phyloP scores from a whole-genome alignment of 768 basidiomycete genomes.

The Leccinellum rugosiceps region DNA sequence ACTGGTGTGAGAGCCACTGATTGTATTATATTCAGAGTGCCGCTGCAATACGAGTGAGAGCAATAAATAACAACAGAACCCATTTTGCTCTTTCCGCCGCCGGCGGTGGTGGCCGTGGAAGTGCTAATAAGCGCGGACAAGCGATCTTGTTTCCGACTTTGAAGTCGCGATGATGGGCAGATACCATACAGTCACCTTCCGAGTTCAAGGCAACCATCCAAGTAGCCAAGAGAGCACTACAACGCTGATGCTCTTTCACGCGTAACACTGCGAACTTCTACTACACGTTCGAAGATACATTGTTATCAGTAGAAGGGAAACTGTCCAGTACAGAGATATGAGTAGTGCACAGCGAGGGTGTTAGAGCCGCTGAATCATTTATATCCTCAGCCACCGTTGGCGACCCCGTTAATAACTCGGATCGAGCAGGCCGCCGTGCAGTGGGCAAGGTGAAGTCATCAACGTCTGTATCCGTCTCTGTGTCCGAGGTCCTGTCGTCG shows the following conservation, averaged over 20 bases:
- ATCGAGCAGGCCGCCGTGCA: neutral
- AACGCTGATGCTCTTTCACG: too few relatives aligned
- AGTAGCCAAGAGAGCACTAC: too few relatives aligned
- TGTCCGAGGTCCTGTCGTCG: too few relatives aligned
- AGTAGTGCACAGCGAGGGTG: neutral
- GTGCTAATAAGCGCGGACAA: constrained; percentile 6
- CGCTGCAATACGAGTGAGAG: too few relatives aligned
- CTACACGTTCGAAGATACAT: neutral
- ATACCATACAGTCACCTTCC: too few relatives aligned
- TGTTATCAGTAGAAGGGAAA: neutral
- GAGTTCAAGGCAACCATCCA: too few relatives aligned
- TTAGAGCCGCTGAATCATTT: neutral
- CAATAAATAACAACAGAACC: too few relatives aligned
- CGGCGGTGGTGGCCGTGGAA: neutral
- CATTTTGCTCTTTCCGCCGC: too few relatives aligned
- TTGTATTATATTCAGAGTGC: too few relatives aligned
- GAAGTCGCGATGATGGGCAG: constrained; percentile 23
- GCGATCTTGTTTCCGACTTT: neutral
- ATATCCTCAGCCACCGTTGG: too few relatives aligned
- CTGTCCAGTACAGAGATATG: neutral
- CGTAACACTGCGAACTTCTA: neutral
- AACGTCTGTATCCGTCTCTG: constrained; percentile 1
- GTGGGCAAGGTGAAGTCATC: neutral
- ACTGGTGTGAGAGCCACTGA: too few relatives aligned
- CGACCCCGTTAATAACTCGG: neutral